Evolutionary conservation across 106 monocot genomes (phyloP).

Genomic region (Allium sativum): DNA sequence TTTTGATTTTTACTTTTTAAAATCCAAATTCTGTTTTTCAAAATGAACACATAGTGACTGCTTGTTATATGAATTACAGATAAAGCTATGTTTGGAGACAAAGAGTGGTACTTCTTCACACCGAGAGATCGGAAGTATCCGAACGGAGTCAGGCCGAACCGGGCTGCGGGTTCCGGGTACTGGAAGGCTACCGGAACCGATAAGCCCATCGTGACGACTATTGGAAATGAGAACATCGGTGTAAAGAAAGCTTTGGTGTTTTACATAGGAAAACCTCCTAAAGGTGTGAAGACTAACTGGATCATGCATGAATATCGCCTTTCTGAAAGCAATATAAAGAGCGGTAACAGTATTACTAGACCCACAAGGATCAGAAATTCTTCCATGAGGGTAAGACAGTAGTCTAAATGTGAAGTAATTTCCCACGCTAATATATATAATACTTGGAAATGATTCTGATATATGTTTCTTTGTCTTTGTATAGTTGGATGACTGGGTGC

Average conservation of each 20-base stretch:
- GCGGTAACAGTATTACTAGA: not conserved
- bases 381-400: slow-evolving; percentile 18
- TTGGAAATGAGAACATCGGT: slow-evolving; percentile 10
- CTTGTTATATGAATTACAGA: slow-evolving; percentile 2
- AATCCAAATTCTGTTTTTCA: not conserved
- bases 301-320: slow-evolving; percentile 86
- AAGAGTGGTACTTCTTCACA: slow-evolving; percentile 32
- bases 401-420: not conserved
- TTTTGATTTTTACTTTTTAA: not conserved
- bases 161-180: slow-evolving; percentile 22
- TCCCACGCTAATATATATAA: no score
- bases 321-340: not conserved
- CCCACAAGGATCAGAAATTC: slow-evolving; percentile 9
- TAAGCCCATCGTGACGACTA: slow-evolving; percentile 14
- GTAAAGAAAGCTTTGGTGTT: slow-evolving; percentile 26
- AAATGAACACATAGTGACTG: not conserved
- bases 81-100: slow-evolving; percentile 22
- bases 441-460: not conserved
- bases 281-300: slow-evolving; percentile 50
- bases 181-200: slow-evolving; percentile 35
- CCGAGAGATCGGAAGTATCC: slow-evolving; percentile 26
- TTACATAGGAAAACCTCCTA: slow-evolving; percentile 22
- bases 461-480: not conserved
- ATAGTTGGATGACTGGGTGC: slow-evolving; percentile 28
- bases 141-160: slow-evolving; percentile 18